Evolutionary conservation across 176 grass and related monocot genomes (phyloP), one percentile per base, ranked within the genome.

Genomic region (Miscanthus lutarioriparius): DNA sequence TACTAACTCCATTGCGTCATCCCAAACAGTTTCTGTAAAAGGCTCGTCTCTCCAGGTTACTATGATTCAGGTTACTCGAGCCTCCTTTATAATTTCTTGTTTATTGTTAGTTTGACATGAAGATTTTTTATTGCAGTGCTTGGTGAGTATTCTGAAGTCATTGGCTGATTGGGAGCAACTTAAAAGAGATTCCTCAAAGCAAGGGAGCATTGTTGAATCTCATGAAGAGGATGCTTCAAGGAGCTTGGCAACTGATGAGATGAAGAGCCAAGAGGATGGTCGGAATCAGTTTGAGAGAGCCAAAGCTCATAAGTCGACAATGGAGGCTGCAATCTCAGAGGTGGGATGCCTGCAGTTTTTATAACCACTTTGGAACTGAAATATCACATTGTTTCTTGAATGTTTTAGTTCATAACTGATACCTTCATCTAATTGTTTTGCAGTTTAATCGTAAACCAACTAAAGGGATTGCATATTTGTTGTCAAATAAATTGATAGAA

Each of bases 221-320:
- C 48, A 28, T 81, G 91, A 92, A 70, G 86, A 90, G 13, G 91
- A 91, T 70, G 77, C 87, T 94, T 91, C 71, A 67, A 94, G 85
- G 39, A 82, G 80, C 89, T 80, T 86, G 68, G 14, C 75, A 56
- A 85, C 51, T 84, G 94, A 99, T 70, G 93, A 96, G 45, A 74
- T 51, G 51, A 95, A 91, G 83, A 89, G 43, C 81, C 80, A 86
- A 77, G 96, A 95, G 76, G 93, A 98, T 84, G 88, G 86, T 58
- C 84, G 91, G 49, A 94, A 93, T 87, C 93, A 99, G 75, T 99
- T 99, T 94, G 97, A 99, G 82, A 96, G 89, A 81, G 97, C 97
- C 75, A 99, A 99, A 94, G 93, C 97, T 91, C 97, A 99, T 70
- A 99, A 99, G 86, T 96, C 91, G 54, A 99, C 97, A 70, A 84